Percentiles rank a stretch among this genome's conserved stretches.
phyloP scores from a whole-genome alignment of 2,329 filamentous ascomycete species.

The Hymenoscyphus fructigenus region DNA sequence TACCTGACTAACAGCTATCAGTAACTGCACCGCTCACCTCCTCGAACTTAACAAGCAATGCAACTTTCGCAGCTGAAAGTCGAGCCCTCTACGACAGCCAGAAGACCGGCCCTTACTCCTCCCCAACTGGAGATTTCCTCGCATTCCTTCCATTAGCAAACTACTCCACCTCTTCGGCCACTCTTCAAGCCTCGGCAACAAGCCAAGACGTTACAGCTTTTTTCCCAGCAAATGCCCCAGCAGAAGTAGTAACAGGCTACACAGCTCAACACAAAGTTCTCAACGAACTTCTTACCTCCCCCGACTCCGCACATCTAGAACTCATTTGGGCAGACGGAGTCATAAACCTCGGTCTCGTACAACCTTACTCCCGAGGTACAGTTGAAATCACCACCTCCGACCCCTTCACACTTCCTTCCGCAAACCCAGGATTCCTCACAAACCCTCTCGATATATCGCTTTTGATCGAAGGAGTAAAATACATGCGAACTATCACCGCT shows the following conservation, averaged over 20 bases:
- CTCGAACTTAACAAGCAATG: not conserved
- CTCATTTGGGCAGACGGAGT: slow-evolving; percentile 8
- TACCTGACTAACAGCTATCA: not conserved
- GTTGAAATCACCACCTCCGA: slow-evolving; percentile 34
- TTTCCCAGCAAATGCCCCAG: slow-evolving; percentile 6
- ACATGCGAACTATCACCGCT: not conserved
- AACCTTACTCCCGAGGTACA: slow-evolving; percentile 36
- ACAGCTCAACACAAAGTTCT: slow-evolving; percentile 11
- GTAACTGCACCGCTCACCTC: not conserved
- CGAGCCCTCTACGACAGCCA: not conserved
- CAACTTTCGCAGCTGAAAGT: not conserved
- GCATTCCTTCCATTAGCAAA: slow-evolving; percentile 10
- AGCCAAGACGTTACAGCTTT: slow-evolving; percentile 5
- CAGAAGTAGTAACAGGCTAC: slow-evolving; percentile 14
- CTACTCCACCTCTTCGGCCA: not conserved
- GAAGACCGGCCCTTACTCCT: not conserved
- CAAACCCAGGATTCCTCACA: slow-evolving; percentile 38
- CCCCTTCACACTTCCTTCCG: slow-evolving; percentile 31
- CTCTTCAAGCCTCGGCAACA: slow-evolving; percentile 4
- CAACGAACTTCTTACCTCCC: slow-evolving; percentile 4
- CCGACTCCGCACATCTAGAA: slow-evolving; percentile 8
- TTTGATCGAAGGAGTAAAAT: slow-evolving; percentile 25
- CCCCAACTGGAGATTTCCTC: slow-evolving; percentile 4
- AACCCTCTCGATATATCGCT: slow-evolving; percentile 41
- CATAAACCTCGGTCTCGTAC: not conserved